Base-by-base conservation (phyloP, 2,329 filamentous ascomycete genomes). In the Fusarium armeniacum region DNA sequence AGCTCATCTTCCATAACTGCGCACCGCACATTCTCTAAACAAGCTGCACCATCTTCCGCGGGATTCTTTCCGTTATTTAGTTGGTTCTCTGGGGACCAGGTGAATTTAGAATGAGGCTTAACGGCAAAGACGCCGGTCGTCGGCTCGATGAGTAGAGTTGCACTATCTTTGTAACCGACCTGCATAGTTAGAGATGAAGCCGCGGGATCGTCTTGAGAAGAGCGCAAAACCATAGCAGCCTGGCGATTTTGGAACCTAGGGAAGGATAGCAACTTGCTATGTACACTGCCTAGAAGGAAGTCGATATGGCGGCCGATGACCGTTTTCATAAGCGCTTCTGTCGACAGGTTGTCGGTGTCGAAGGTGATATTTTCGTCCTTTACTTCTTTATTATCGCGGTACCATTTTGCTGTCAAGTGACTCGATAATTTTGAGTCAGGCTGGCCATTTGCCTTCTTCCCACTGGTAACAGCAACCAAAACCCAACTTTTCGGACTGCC, bases 401-500 rank as follows among this genome's bases (percentile, higher is more conserved):
- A 94, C 95, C 96, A 99, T 69, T 93, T 90, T 40, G 90, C 81
- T 4, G 82, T 85, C 46, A 96, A 77, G 49, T 79, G 80, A 69
- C 89, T 91, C 1, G 86, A 81, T 3, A 80, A 73, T 61, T 81
- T 84, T 6, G 81, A 75, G 52, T 84, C 81, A 2, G 78, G 66
- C 15, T 78, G 74, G 15, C 74, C 78, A 12, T 80, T 80, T 43
- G 78, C 76, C 60, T 83, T 85, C 56, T 82, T 84, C 33, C 90
- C 90, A 75, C 90, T 94, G 62, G 89, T 86, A 36, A 97, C 87
- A 12, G 94, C 94, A 52, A 99, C 84, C 69, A 98, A 90, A 49
- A 99, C 84, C 95, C 96, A 99, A 77, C 90, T 97, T 82, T 97
- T 97, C 18, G 87, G 84, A 1, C 88, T 88, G 41, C 82, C 82